phyloP scores from a whole-genome alignment of 345 rosid genomes.

The Psidium friedrichsthalianum region DNA sequence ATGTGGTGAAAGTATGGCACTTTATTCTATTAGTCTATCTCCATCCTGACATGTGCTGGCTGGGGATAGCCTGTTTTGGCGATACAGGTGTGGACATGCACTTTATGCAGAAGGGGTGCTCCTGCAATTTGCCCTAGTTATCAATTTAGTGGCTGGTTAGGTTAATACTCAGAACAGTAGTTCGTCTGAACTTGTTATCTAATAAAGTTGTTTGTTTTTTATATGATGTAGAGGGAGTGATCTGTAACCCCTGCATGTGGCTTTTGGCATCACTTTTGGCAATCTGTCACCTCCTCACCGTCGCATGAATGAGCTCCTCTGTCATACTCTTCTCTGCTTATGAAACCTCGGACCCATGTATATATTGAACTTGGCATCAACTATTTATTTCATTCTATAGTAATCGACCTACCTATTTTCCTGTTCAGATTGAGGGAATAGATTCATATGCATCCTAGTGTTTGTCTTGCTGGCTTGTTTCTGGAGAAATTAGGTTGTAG shows the following conservation, averaged over 20 bases:
- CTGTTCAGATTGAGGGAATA: neutral
- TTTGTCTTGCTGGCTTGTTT: neutral
- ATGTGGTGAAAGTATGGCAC: neutral
- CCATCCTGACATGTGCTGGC: neutral
- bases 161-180: neutral
- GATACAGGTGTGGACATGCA: neutral
- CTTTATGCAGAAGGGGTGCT: neutral
- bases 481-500: neutral
- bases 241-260: neutral
- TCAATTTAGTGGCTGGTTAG: neutral
- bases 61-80: neutral
- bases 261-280: neutral
- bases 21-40: neutral
- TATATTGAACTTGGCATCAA: neutral
- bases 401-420: neutral
- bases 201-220: neutral
- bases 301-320: neutral
- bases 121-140: neutral
- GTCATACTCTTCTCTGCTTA: neutral
- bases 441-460: neutral
- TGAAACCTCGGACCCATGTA: neutral
- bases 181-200: neutral
- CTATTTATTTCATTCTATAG: neutral
- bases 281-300: neutral
- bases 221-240: neutral